A percentile compares a stretch with the other conserved stretches of the same genome.
Conservation (phyloP, 176 grass and related monocot species). For the Oryza punctata region DNA sequence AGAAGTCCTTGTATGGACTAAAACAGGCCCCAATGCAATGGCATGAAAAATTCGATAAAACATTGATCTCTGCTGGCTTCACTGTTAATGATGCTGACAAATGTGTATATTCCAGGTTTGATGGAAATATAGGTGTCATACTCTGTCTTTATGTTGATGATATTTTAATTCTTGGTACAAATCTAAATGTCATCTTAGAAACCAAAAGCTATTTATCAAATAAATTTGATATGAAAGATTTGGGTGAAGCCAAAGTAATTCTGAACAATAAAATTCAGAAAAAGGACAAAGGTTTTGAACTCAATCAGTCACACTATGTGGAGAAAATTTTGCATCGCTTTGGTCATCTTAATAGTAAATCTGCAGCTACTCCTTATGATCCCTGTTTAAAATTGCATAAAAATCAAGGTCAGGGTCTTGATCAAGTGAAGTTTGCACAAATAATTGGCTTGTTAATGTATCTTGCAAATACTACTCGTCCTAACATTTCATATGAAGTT, state of each 20-base stretch:
- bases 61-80: slow-evolving; percentile 14
- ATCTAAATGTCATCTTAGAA: neutral
- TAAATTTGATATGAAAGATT: slow-evolving; percentile 1
- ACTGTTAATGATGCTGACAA: slow-evolving; percentile 31
- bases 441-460: neutral
- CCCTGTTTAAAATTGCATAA: neutral
- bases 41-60: slow-evolving; percentile 36
- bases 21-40: slow-evolving; percentile 15
- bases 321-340: neutral
- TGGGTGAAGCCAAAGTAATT: neutral
- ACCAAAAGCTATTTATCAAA: neutral
- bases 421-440: neutral
- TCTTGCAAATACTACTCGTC: neutral
- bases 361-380: neutral
- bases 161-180: neutral
- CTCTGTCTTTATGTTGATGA: neutral
- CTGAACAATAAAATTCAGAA: slow-evolving; percentile 10
- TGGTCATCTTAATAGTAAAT: neutral
- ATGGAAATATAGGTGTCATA: neutral
- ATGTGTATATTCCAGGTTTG: slow-evolving; percentile 22
- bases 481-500: neutral
- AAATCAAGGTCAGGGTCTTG: neutral
- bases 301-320: slow-evolving; percentile 2
- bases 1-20: neutral
- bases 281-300: slow-evolving; percentile 10